These are phyloP conservation scores for Populus alba DNA, from an alignment of 345 rosid species.

Conservation along the genomic window DNA sequence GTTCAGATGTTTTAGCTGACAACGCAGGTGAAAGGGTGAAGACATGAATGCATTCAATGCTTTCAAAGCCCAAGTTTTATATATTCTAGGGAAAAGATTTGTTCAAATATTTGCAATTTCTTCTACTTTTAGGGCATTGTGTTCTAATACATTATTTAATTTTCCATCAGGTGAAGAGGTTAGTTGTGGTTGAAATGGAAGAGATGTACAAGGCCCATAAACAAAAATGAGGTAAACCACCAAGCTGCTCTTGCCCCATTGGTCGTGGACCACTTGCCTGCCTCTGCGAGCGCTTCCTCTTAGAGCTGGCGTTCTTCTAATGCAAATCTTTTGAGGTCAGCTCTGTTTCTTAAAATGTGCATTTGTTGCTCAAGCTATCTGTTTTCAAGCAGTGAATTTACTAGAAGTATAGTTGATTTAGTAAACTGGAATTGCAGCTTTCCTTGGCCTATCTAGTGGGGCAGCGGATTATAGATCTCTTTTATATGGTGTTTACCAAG, in stretches of 20 bases:
- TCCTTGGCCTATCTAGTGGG: background rate
- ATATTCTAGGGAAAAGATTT: slow-evolving; percentile 7
- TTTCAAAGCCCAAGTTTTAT: slow-evolving; percentile 58
- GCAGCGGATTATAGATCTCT: background rate
- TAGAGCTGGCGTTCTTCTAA: slow-evolving; percentile 1
- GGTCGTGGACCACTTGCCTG: slow-evolving; percentile 49
- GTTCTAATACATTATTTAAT: background rate
- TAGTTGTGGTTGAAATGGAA: slow-evolving; percentile 70
- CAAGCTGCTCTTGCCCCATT: slow-evolving; percentile 55
- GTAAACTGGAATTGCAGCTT: background rate
- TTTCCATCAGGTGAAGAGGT: slow-evolving; percentile 56
- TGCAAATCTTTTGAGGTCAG: slow-evolving; percentile 17
- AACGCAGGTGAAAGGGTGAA: background rate
- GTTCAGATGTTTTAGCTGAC: background rate
- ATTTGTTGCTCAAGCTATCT: background rate
- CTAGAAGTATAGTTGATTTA: background rate
- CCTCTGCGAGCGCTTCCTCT: slow-evolving; percentile 36
- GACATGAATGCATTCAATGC: slow-evolving; percentile 77
- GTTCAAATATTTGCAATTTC: background rate
- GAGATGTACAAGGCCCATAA: slow-evolving; percentile 78
- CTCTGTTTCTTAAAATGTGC: background rate
- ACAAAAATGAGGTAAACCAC: slow-evolving; percentile 49
- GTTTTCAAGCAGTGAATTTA: background rate
- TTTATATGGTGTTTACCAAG: background rate
- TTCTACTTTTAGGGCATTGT: background rate